Evolutionary conservation across 2,329 filamentous ascomycete genomes (phyloP).

Genomic region (Neofusicoccum ribis): DNA sequence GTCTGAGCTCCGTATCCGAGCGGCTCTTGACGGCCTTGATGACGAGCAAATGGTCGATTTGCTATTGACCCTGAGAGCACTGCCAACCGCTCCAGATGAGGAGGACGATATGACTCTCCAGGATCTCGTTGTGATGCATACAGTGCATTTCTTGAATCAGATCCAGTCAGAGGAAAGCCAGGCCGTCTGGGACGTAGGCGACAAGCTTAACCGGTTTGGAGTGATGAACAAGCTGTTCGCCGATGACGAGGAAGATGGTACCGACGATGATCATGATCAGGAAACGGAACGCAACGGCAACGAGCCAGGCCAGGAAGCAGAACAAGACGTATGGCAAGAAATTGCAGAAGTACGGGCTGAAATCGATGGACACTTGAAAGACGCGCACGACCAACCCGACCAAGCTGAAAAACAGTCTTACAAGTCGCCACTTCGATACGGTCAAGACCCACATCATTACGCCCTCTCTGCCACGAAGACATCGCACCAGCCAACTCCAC

Average conservation of each 20-base stretch:
- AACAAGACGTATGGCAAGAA: not conserved
- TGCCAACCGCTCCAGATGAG: not conserved
- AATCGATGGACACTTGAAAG: not conserved
- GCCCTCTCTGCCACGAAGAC: too few relatives aligned
- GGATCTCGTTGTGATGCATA: slow-evolving; percentile 5
- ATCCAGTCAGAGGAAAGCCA: not conserved
- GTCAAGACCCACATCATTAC: too few relatives aligned
- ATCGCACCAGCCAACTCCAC: not conserved
- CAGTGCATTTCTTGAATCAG: not conserved
- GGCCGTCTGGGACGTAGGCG: not conserved
- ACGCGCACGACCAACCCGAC: too few relatives aligned
- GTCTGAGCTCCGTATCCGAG: not conserved
- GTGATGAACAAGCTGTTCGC: not conserved
- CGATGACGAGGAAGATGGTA: not conserved
- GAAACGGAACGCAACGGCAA: not conserved
- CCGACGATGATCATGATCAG: not conserved
- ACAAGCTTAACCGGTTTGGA: not conserved
- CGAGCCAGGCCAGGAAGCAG: not conserved
- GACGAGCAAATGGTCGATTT: not conserved
- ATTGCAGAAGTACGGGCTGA: not conserved
- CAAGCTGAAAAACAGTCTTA: too few relatives aligned
- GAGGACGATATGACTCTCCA: not conserved
- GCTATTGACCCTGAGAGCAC: not conserved
- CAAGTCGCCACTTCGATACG: too few relatives aligned
- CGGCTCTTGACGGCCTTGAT: not conserved